Conservation (phyloP, 2,329 filamentous ascomycete species). For the Capronia americana region DNA sequence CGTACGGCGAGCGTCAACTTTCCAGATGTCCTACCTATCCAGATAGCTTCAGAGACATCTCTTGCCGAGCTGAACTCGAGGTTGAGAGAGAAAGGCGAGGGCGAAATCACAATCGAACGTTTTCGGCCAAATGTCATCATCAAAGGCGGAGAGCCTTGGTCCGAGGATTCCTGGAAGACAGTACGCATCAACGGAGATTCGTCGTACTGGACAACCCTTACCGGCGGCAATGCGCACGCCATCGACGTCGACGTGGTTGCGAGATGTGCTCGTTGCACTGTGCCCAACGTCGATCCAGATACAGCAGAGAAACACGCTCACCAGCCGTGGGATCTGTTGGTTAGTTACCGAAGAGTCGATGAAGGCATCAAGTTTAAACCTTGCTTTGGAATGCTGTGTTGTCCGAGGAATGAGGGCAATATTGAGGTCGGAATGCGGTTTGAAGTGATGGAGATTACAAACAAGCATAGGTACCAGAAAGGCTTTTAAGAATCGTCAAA, state of each 20-base stretch:
- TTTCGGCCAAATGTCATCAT: conserved; percentile 71
- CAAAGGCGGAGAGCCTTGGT: conserved; percentile 62
- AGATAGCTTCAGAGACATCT: conserved; percentile 63
- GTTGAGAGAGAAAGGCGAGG: conserved; percentile 51
- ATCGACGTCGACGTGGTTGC: conserved; percentile 64
- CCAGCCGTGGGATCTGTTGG: conserved; percentile 68
- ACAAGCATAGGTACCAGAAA: conserved; percentile 60
- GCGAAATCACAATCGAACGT: conserved; percentile 64
- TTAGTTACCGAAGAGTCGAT: conserved; percentile 67
- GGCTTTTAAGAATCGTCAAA: conserved; percentile 42
- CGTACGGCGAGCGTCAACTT: conserved; percentile 62
- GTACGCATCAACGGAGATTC: conserved; percentile 53
- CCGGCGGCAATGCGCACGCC: conserved; percentile 22
- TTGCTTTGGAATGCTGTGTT: conserved; percentile 71
- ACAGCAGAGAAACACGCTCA: conserved; percentile 64
- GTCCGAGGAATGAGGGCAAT: conserved; percentile 61
- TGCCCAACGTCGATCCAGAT: conserved; percentile 70
- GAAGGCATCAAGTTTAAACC: conserved; percentile 68
- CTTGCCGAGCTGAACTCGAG: conserved; percentile 65
- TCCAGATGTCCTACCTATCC: conserved; percentile 64
- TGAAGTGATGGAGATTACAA: conserved; percentile 64
- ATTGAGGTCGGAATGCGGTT: conserved; percentile 65
- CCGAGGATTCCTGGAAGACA: conserved; percentile 69
- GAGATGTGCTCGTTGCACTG: conserved; percentile 66
- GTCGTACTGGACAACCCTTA: conserved; percentile 26